Evolutionary conservation across 148 eudicot genomes (phyloP).

Genomic region (Drosera capensis): DNA sequence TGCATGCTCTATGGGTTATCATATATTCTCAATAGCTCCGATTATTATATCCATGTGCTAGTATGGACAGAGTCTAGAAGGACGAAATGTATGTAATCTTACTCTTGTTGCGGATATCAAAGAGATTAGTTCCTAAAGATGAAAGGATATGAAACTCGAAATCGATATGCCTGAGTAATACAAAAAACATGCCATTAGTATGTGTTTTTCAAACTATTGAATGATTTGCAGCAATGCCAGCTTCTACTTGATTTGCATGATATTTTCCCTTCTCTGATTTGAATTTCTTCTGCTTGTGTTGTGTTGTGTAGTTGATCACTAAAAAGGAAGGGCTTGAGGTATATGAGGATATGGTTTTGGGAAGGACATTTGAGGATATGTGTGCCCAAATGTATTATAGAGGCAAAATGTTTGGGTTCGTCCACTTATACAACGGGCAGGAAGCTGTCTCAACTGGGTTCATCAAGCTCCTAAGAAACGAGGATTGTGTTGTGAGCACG

Average conservation of each 20-base stretch:
- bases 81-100: too few species aligned
- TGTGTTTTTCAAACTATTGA: too few species aligned
- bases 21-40: too few species aligned
- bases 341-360: constrained; percentile 76
- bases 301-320: constrained; percentile 34
- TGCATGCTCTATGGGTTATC: too few species aligned
- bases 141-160: too few species aligned
- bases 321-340: constrained; percentile 85
- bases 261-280: background rate
- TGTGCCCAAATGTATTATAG: constrained; percentile 97
- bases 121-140: too few species aligned
- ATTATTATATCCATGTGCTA: too few species aligned
- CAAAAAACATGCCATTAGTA: too few species aligned
- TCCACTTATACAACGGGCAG: constrained; percentile 86
- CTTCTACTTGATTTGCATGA: background rate
- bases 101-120: too few species aligned
- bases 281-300: background rate
- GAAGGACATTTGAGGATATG: constrained; percentile 86
- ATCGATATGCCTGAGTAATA: too few species aligned
- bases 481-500: constrained; percentile 69
- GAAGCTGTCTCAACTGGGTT: constrained; percentile 95
- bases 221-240: too few species aligned
- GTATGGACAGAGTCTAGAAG: too few species aligned
- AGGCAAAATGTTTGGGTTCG: constrained; percentile 97
- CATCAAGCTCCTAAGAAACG: constrained; percentile 63